phyloP scores from a whole-genome alignment of 139 green algal species.

The Desmodesmus armatus region DNA sequence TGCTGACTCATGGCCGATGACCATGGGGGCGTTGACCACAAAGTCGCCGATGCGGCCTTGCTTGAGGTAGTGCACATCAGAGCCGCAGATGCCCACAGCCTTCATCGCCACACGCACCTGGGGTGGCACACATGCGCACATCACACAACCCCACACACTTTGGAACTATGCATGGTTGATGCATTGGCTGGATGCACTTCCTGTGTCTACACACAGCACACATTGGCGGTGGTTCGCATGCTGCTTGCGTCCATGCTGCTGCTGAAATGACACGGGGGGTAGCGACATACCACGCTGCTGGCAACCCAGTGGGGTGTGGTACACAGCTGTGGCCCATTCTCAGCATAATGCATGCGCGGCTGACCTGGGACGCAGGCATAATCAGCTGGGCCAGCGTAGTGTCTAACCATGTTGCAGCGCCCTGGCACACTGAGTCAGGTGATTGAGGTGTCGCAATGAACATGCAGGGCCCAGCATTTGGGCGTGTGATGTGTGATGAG shows the following conservation, averaged over 20 bases:
- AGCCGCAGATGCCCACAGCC: constrained; percentile 41
- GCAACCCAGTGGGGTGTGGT: background rate
- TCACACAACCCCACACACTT: background rate
- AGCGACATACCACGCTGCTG: background rate
- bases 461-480: background rate
- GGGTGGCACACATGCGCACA: background rate
- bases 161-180: no score
- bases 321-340: background rate
- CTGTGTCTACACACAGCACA: no score
- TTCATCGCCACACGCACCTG: constrained; percentile 1
- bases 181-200: no score
- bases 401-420: background rate
- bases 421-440: background rate
- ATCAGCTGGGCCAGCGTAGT: background rate
- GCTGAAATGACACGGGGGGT: background rate
- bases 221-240: no score
- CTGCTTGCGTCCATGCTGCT: background rate
- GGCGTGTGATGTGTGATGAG: no score
- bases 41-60: constrained; percentile 37
- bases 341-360: background rate
- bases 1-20: constrained; percentile 34
- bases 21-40: constrained; percentile 28
- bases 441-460: background rate
- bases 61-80: constrained; percentile 36
- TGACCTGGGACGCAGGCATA: background rate